Base-by-base conservation (phyloP, 1,284 basidiomycete species). In the Gymnopus androsaceus region DNA sequence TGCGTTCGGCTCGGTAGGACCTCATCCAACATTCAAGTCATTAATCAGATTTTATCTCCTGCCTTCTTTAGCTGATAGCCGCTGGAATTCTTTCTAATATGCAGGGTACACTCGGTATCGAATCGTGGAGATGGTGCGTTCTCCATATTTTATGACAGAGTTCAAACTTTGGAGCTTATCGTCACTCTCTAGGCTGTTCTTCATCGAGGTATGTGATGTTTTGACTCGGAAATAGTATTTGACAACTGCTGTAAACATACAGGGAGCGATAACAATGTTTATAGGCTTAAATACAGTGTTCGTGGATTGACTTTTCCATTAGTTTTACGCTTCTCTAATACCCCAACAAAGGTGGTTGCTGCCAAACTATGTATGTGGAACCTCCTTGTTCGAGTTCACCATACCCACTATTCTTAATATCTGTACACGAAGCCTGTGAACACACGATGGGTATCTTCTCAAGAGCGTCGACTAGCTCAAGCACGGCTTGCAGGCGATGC, bases 401-500 rank as follows among this genome's bases (percentile, higher is more conserved):
- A 31, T 40, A 49, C 41, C 33, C 19, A 21, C 33, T 27, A 19
- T 8, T 41, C n/a, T 30, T 57, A n/a, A n/a, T n/a, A n/a, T n/a
- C n/a, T n/a, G n/a, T n/a, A n/a, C n/a, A n/a, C n/a, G n/a, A n/a
- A 85, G 83, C 83, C 84, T 1, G 66, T 80, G 51, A 90, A 90
- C 63, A 89, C 88, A 1, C 74, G 78, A 33, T 89, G 88, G 77
- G 72, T 92, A 59, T 71, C 78, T n/a, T 69, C 73, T 1, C 73
- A 75, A 6, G 86, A 92, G 63, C 74, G 78, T 14, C 77, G 78
- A 8, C 76, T 92, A 14, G 90, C 88, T 2, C 85, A 87, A 64
- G 81, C 83, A 0, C 82, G 90, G 6, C 77, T 92, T 30, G 79
- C 85, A 0, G 88, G 90, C 66, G 89, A 92, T 65, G 83, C 81